A percentile compares a stretch with the other conserved stretches of the same genome.
Evolutionary conservation across 805 yeast species (phyloP).

Genomic region (Wickerhamomyces mucosus): DNA sequence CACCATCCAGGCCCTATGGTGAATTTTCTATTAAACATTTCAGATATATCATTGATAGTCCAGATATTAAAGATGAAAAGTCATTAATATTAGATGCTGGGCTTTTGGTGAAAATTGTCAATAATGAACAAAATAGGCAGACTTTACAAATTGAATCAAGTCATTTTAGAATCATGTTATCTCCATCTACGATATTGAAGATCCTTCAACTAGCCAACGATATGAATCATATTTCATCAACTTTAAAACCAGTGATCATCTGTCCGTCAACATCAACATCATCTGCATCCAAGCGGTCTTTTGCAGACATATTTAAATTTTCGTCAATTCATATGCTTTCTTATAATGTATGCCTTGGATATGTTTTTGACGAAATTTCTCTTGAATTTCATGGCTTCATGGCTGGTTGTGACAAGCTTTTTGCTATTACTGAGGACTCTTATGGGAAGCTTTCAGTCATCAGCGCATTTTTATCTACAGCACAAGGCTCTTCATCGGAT

Average conservation of each 20-base stretch:
- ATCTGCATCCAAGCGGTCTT: no score
- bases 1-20: constrained; percentile 16
- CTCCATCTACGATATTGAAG: constrained; percentile 38
- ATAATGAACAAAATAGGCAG: constrained; percentile 25
- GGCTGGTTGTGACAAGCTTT: constrained; percentile 66
- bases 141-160: constrained; percentile 50
- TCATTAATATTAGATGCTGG: constrained; percentile 37
- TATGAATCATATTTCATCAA: constrained; percentile 1
- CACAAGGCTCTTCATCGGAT: constrained; percentile 46
- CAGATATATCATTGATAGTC: constrained; percentile 21
- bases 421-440: constrained; percentile 49
- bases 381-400: constrained; percentile 58
- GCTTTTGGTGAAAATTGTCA: constrained; percentile 32
- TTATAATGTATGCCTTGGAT: constrained; percentile 64
- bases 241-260: constrained; percentile 1
- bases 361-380: constrained; percentile 49
- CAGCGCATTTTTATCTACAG: constrained; percentile 64
- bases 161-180: constrained; percentile 47
- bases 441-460: constrained; percentile 60
- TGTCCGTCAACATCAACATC: background rate
- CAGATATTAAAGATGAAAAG: constrained; percentile 25
- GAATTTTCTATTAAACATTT: constrained; percentile 19
- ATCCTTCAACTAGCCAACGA: constrained; percentile 9
- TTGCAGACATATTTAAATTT: constrained; percentile 20
- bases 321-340: constrained; percentile 49